Percentiles rank a stretch among this genome's conserved stretches.
Evolutionary conservation across 805 yeast species (phyloP).

Genomic region (Wickerhamomyces kurtzmanii): DNA sequence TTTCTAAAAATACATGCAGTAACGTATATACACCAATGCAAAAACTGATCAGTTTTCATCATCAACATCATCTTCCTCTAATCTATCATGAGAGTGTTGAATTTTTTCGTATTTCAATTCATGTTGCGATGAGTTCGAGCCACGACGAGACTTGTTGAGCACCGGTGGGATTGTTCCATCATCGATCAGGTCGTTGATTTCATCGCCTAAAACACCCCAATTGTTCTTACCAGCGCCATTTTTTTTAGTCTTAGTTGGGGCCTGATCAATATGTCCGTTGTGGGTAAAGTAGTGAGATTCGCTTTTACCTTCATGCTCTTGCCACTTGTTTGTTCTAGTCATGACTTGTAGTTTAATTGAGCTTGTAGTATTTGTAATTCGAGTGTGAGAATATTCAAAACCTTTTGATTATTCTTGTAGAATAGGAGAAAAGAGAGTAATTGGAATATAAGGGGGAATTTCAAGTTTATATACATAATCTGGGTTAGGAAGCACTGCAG

Average conservation of each 20-base stretch:
- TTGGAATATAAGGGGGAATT: no score
- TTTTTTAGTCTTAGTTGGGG: constrained; percentile 73
- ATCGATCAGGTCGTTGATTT: constrained; percentile 51
- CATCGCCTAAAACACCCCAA: constrained; percentile 84
- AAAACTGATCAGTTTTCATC: no score
- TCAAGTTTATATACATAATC: no score
- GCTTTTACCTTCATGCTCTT: constrained; percentile 45
- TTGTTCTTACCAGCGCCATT: constrained; percentile 80
- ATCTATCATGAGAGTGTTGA: constrained; percentile 11
- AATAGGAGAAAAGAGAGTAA: no score
- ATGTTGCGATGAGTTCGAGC: constrained; percentile 35
- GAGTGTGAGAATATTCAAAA: no score
- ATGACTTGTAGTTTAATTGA: constrained; percentile 20
- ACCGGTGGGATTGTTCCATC: constrained; percentile 44
- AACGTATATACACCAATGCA: no score
- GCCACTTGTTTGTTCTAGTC: constrained; percentile 80
- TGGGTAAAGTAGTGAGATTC: constrained; percentile 73
- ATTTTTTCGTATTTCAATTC: constrained; percentile 27
- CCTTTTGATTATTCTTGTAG: no score
- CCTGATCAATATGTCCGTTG: constrained; percentile 55
- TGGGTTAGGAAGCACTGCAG: no score
- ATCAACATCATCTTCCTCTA: constrained; percentile 1
- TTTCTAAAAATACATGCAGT: no score
- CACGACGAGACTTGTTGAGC: constrained; percentile 36
- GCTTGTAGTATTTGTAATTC: constrained; percentile 1